Evolutionary conservation across 1,139 yeast genomes (phyloP).

Genomic region (Sugiyamaella neomexicana): DNA sequence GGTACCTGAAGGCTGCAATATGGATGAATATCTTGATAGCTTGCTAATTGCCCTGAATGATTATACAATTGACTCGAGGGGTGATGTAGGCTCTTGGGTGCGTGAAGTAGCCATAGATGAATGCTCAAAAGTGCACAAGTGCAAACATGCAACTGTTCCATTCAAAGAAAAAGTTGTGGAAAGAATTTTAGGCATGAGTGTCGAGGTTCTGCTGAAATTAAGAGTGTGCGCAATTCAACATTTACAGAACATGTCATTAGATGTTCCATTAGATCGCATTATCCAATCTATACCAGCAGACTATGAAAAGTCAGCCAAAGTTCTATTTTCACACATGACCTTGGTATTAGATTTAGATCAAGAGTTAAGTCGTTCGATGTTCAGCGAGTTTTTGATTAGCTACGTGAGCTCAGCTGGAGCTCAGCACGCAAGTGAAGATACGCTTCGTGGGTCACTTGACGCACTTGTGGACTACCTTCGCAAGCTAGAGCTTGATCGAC

Average conservation of each 20-base stretch:
- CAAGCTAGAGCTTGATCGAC: not conserved
- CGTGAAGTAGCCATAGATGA: constrained; percentile 51
- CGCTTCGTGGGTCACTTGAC: constrained; percentile 49
- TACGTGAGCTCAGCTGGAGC: constrained; percentile 61
- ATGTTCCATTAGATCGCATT: not conserved
- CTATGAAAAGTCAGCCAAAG: constrained; percentile 18
- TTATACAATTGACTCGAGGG: constrained; percentile 42
- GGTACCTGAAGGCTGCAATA: not conserved
- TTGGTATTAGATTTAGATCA: constrained; percentile 25
- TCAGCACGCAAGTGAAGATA: constrained; percentile 51
- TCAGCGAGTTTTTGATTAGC: constrained; percentile 57
- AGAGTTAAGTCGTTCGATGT: constrained; percentile 25
- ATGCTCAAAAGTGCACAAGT: constrained; percentile 11
- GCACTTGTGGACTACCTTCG: constrained; percentile 46
- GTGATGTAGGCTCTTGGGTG: constrained; percentile 64
- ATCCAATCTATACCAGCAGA: constrained; percentile 17
- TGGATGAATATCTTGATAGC: constrained; percentile 11
- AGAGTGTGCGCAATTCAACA: constrained; percentile 38
- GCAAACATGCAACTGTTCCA: constrained; percentile 7
- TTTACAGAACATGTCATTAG: constrained; percentile 22
- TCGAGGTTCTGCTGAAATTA: constrained; percentile 50
- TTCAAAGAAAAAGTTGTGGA: constrained; percentile 30
- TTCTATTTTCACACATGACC: constrained; percentile 21
- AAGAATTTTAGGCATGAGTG: constrained; percentile 55
- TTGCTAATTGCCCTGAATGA: constrained; percentile 36